Percentiles rank a stretch among this genome's conserved stretches.
Conservation (phyloP, 2,329 filamentous ascomycete genomes). For the Verticillium longisporum region DNA sequence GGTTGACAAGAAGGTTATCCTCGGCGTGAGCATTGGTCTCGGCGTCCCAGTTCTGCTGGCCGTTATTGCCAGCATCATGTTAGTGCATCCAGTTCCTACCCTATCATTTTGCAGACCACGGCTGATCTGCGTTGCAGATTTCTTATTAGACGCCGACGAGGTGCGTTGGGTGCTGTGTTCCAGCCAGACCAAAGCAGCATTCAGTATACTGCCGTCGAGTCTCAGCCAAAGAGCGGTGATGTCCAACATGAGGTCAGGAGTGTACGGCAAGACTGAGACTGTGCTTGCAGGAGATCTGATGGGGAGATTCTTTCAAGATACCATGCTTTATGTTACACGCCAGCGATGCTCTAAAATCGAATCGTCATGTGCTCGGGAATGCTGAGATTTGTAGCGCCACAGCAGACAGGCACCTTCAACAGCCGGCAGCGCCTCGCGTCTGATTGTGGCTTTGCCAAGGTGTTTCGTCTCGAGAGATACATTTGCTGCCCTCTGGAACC, state of each 20-base stretch:
- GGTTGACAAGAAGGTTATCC: conserved; percentile 35
- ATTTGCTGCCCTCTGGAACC: conserved; percentile 24
- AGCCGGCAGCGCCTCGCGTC: conserved; percentile 5
- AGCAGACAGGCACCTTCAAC: conserved; percentile 12
- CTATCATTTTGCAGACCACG: neutral
- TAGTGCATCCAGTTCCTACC: neutral
- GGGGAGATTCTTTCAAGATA: neutral
- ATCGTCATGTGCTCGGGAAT: neutral
- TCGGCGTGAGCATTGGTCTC: conserved; percentile 40
- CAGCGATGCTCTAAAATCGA: neutral
- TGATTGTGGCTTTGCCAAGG: conserved; percentile 3
- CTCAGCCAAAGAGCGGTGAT: neutral
- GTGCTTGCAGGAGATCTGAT: neutral
- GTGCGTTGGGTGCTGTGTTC: neutral
- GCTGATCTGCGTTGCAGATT: neutral
- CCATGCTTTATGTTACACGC: neutral
- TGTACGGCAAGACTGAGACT: neutral
- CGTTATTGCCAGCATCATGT: conserved; percentile 12
- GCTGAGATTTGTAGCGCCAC: conserved; percentile 8
- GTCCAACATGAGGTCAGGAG: neutral
- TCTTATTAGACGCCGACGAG: neutral
- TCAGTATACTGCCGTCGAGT: neutral
- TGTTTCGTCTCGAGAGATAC: conserved; percentile 22
- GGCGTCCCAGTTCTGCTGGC: conserved; percentile 31
- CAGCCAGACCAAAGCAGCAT: neutral